Evolutionary conservation across 2,329 filamentous ascomycete species (phyloP).

Genomic region (Penicillium sp.): DNA sequence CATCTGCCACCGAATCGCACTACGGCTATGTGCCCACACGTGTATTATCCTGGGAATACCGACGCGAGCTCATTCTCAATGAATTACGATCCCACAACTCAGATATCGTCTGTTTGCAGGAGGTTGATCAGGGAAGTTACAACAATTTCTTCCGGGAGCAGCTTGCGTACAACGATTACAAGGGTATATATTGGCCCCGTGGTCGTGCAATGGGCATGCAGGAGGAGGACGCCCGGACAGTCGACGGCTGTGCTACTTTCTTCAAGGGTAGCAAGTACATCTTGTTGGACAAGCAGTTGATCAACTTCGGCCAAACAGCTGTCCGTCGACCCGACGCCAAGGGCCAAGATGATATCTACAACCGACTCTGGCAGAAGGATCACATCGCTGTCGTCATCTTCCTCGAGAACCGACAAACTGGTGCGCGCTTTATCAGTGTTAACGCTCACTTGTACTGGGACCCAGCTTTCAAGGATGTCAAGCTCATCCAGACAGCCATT

Average conservation of each 20-base stretch:
- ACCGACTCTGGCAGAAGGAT: constrained; percentile 97
- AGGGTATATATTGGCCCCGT: constrained; percentile 90
- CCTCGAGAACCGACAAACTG: constrained; percentile 87
- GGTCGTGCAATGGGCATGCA: constrained; percentile 88
- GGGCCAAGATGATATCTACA: constrained; percentile 95
- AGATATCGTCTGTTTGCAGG: constrained; percentile 90
- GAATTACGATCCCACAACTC: constrained; percentile 78
- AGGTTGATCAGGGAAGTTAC: constrained; percentile 89
- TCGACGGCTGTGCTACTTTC: constrained; percentile 96
- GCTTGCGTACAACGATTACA: constrained; percentile 84
- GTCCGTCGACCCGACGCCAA: constrained; percentile 98
- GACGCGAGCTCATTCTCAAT: constrained; percentile 77
- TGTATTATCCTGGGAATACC: constrained; percentile 83
- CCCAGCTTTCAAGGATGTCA: constrained; percentile 85
- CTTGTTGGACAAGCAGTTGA: constrained; percentile 86
- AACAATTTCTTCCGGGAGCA: constrained; percentile 88
- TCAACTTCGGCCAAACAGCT: constrained; percentile 88
- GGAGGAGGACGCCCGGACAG: constrained; percentile 81
- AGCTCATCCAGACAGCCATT: constrained; percentile 93
- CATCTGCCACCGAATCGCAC: constrained; percentile 78
- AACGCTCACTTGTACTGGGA: constrained; percentile 98
- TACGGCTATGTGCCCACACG: constrained; percentile 89
- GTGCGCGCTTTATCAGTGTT: constrained; percentile 86
- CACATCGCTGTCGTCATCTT: constrained; percentile 92
- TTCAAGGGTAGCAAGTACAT: constrained; percentile 96